Evolutionary conservation across 106 monocot species (phyloP).

Genomic region (Apostasia shenzhenica): DNA sequence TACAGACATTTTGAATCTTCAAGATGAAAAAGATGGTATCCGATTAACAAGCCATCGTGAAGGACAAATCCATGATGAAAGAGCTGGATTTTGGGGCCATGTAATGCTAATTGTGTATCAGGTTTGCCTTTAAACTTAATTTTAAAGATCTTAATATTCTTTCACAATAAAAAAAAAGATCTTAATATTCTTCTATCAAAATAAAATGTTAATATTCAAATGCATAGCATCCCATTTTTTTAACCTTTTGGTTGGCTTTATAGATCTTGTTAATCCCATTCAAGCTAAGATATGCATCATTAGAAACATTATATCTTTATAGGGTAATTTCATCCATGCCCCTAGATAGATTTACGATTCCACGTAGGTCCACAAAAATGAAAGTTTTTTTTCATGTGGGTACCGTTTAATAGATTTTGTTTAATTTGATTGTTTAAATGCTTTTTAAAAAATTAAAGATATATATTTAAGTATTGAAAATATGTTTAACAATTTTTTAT

Average conservation of each 20-base stretch:
- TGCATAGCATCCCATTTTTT: not conserved
- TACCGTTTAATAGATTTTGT: too few relatives aligned
- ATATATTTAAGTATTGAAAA: too few relatives aligned
- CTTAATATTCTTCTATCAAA: slow-evolving; percentile 29
- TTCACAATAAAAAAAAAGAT: slow-evolving; percentile 27
- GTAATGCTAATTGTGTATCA: slow-evolving; percentile 61
- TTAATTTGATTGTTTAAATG: too few relatives aligned
- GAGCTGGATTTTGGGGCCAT: slow-evolving; percentile 50
- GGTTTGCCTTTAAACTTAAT: slow-evolving; percentile 18
- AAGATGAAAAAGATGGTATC: not conserved
- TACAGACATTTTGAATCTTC: not conserved
- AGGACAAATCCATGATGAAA: slow-evolving; percentile 15
- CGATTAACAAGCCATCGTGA: slow-evolving; percentile 6
- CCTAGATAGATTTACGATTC: too few relatives aligned
- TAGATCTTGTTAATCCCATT: slow-evolving; percentile 38
- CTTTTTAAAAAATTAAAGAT: too few relatives aligned
- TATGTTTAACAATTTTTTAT: too few relatives aligned
- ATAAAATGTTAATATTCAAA: not conserved
- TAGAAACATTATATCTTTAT: too few relatives aligned
- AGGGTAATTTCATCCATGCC: too few relatives aligned
- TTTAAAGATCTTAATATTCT: not conserved
- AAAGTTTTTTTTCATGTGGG: too few relatives aligned
- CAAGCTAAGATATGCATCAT: not conserved
- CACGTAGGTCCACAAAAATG: too few relatives aligned
- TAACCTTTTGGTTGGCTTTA: slow-evolving; percentile 18